Conservation (phyloP, 768 basidiomycete species). For the Asterophora lycoperdoides region DNA sequence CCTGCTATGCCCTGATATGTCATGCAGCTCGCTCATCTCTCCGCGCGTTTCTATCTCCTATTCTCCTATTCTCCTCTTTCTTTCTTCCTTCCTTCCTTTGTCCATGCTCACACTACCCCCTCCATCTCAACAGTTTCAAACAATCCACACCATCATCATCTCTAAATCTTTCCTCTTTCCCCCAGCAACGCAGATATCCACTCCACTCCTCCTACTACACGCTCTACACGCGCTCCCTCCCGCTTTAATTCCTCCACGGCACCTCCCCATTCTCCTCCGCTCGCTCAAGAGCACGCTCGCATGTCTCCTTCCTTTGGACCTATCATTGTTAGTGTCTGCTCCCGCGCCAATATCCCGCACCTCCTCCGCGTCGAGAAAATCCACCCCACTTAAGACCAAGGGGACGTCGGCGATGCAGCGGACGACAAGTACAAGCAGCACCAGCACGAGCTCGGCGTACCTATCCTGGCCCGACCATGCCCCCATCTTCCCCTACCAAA, state of each 20-base stretch:
- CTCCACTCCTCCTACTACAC: conserved; percentile 48
- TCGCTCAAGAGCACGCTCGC: conserved; percentile 26
- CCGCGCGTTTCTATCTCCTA: no score
- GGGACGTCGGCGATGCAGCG: no score
- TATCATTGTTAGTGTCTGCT: no score
- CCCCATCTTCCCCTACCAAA: conserved; percentile 30
- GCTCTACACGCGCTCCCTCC: conserved; percentile 48
- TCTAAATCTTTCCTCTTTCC: conserved; percentile 35
- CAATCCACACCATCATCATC: conserved; percentile 32
- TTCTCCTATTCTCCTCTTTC: no score
- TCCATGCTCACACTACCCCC: no score
- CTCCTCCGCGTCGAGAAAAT: not conserved
- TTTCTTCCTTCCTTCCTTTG: no score
- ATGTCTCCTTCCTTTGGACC: conserved; percentile 29
- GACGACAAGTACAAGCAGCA: no score
- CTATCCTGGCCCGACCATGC: conserved; percentile 28
- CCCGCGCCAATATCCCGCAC: no score
- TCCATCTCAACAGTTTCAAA: conserved; percentile 27
- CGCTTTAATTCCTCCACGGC: conserved; percentile 30
- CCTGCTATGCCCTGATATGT: no score
- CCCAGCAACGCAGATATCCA: conserved; percentile 40
- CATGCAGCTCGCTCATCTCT: no score
- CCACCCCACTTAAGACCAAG: no score
- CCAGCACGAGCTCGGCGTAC: conserved; percentile 24
- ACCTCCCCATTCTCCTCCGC: conserved; percentile 32